Evolutionary conservation across 495 filamentous ascomycete species (phyloP).

Genomic region (Staphylotrichum tortipilum): DNA sequence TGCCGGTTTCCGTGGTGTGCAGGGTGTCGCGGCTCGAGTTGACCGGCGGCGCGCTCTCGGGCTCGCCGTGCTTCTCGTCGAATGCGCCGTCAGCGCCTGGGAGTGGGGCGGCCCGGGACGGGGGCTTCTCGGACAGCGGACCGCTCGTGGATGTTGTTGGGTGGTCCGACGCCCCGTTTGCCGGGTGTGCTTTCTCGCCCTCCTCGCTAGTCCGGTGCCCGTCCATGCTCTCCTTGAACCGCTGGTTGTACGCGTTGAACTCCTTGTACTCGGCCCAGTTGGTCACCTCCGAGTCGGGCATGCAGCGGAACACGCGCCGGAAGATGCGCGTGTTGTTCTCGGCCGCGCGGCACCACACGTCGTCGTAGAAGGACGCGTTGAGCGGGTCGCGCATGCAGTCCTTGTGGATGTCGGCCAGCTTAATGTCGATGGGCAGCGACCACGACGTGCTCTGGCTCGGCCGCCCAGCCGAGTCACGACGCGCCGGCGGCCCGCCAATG

Average conservation of each 20-base stretch:
- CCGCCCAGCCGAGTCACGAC: constrained; percentile 34
- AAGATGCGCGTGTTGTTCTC: constrained; percentile 92
- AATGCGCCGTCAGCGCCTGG: neutral
- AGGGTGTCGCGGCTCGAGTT: constrained; percentile 14
- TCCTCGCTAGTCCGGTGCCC: constrained; percentile 33
- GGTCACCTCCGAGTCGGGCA: constrained; percentile 90
- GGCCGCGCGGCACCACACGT: constrained; percentile 80
- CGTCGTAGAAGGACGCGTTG: constrained; percentile 71
- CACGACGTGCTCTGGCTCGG: constrained; percentile 33
- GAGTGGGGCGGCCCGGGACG: neutral
- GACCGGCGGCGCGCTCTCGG: constrained; percentile 3
- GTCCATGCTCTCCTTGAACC: constrained; percentile 63
- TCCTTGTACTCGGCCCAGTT: constrained; percentile 94
- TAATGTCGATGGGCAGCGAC: constrained; percentile 58
- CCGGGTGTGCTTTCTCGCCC: constrained; percentile 19
- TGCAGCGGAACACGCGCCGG: constrained; percentile 88
- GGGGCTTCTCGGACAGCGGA: too few relatives aligned
- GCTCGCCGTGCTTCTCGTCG: constrained; percentile 25
- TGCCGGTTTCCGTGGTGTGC: neutral
- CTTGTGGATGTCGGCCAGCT: constrained; percentile 44
- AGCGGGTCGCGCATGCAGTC: constrained; percentile 70
- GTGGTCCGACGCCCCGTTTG: too few relatives aligned
- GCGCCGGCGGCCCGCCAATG: constrained; percentile 57
- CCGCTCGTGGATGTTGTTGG: too few relatives aligned
- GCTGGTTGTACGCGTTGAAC: constrained; percentile 66